Evolutionary conservation across 2,329 filamentous ascomycete genomes (phyloP).

Genomic region (Leptographium radiaticola): DNA sequence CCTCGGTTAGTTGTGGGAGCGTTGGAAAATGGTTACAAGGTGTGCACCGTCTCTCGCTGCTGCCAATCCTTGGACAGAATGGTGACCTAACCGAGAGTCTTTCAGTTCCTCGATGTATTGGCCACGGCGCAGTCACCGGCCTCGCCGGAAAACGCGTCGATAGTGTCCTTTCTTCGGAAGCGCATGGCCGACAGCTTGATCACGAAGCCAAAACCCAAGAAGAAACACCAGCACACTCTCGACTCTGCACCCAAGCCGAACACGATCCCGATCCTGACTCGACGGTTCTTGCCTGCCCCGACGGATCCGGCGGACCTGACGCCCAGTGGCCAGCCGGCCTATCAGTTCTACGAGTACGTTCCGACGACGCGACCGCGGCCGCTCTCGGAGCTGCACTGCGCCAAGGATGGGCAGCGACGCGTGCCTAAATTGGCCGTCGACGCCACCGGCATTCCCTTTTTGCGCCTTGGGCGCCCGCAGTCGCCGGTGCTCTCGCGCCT

Average conservation of each 20-base stretch:
- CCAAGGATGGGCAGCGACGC: slow-evolving; percentile 32
- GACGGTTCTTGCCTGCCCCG: slow-evolving; percentile 11
- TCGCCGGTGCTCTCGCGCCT: slow-evolving; percentile 43
- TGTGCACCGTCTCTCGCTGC: slow-evolving; percentile 14
- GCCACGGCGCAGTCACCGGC: slow-evolving; percentile 23
- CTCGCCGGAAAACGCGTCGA: slow-evolving; percentile 25
- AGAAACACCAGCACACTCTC: slow-evolving; percentile 1
- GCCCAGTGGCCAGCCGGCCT: slow-evolving; percentile 5
- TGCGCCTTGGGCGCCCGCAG: slow-evolving; percentile 56
- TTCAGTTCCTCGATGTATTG: slow-evolving; percentile 18
- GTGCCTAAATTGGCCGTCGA: slow-evolving; percentile 44
- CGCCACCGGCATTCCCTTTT: slow-evolving; percentile 45
- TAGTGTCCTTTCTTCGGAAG: slow-evolving; percentile 28
- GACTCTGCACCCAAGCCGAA: slow-evolving; percentile 11
- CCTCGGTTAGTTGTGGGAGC: slow-evolving; percentile 46
- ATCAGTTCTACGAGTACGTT: slow-evolving; percentile 26
- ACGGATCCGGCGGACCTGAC: not conserved
- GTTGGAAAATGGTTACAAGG: slow-evolving; percentile 57
- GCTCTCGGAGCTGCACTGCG: slow-evolving; percentile 27
- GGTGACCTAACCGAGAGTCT: not conserved
- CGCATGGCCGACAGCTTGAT: slow-evolving; percentile 13
- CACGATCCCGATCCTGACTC: slow-evolving; percentile 19
- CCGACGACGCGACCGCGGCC: slow-evolving; percentile 34
- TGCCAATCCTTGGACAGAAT: not conserved
- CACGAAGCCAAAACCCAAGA: not conserved